Percentiles rank a stretch among this genome's conserved stretches.
Evolutionary conservation across 345 rosid genomes (phyloP).

Genomic region (Ceriops decandra): DNA sequence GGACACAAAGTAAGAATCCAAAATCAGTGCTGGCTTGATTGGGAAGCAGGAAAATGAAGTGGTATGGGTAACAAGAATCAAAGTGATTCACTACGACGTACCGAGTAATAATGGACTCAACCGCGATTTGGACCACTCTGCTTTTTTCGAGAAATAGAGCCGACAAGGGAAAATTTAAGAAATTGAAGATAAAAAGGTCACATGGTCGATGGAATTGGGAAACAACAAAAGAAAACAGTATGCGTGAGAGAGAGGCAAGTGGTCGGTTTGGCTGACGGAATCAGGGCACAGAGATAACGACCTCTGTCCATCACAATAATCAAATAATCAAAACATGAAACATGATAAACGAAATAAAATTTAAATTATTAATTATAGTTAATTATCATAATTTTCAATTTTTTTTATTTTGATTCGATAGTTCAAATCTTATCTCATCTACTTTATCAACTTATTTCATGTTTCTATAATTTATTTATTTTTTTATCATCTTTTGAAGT

Average conservation of each 20-base stretch:
- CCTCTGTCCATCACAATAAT: conserved; percentile 27
- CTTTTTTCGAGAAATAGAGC: conserved; percentile 2
- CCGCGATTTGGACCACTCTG: not conserved
- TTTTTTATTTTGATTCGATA: no score
- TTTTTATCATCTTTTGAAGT: not conserved
- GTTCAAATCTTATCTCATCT: no score
- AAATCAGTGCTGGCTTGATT: no score
- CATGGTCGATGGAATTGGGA: not conserved
- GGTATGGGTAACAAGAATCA: no score
- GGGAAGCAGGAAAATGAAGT: no score
- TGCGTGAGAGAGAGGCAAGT: not conserved
- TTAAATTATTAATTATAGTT: no score
- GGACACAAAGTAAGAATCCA: no score
- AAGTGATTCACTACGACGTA: no score
- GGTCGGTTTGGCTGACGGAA: not conserved
- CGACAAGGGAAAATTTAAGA: conserved; percentile 12
- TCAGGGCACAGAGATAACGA: conserved; percentile 42
- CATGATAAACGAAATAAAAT: no score
- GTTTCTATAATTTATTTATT: no score
- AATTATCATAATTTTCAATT: no score
- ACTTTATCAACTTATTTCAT: no score
- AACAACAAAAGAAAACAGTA: not conserved
- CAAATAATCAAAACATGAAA: not conserved
- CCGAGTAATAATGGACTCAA: conserved; percentile 9
- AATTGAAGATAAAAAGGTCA: conserved; percentile 10